Evolutionary conservation across 805 yeast species (phyloP), one percentile per base, ranked within the genome.

Genomic region (Ogataea pilisensis): DNA sequence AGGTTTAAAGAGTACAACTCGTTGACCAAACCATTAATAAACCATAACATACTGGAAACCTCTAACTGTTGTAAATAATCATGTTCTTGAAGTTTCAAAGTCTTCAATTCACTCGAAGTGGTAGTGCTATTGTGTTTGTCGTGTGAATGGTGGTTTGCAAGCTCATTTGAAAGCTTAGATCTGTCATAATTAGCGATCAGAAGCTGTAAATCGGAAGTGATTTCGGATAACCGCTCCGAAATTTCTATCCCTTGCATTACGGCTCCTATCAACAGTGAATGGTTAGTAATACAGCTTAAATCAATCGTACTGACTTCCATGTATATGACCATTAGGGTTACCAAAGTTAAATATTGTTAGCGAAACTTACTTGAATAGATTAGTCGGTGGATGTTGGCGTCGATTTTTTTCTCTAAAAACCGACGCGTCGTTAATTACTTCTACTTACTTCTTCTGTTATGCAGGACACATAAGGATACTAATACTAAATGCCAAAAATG

Each of bases 11-110:
- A 29, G 4, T 26, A 21, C 17, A 58, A 35, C 33, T 63, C 65
- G 26, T 45, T 51, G 12, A 61, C 19, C 5, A 61, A 39, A 5
- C 64, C 65, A 20, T 54, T 49, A 20, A 63, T 50, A 9, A 58
- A 48, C 64, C 64, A 60, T 22, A 63, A 44, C 34, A 49, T 48
- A 38, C 61, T 61, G 31, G 63, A 58, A 1, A 54, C 35, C n/a
- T 59, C 64, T n/a, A 60, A 43, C 31, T 60, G 55, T 17, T 50
- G 38, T 6, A 49, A 30, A 35, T 49, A 44, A 19, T 55, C 57
- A 1, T 38, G 36, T n/a, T 54, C 57, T 36, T 42, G 25, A 13
- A 35, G n/a, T 34, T 37, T 31, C 33, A 18, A 12, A 14, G 25
- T 11, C 18, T 37, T 37, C n/a, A 29, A 21, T 31, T 30, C 39